phyloP scores from a whole-genome alignment of 1,284 basidiomycete genomes.

The Pyrrhoderma lamaoense region DNA sequence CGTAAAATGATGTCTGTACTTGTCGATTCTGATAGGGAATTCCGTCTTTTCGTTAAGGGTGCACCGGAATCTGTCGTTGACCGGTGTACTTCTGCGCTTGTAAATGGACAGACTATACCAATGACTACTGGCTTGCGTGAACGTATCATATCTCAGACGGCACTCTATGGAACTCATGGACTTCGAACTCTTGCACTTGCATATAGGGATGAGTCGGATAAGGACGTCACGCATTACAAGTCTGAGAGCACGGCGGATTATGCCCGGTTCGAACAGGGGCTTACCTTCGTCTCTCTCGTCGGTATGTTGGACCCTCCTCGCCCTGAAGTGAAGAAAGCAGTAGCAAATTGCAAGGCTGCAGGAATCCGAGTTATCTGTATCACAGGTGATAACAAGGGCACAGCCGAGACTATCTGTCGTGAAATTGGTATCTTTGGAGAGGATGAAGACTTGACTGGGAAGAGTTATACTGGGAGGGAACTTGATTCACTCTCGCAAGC shows the following conservation, averaged over 20 bases:
- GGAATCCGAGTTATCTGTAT: slow-evolving; percentile 97
- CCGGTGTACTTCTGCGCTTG: slow-evolving; percentile 70
- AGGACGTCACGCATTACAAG: slow-evolving; percentile 74
- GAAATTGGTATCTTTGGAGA: slow-evolving; percentile 90
- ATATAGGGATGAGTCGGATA: slow-evolving; percentile 73
- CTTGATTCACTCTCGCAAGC: slow-evolving; percentile 76
- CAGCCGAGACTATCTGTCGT: slow-evolving; percentile 94
- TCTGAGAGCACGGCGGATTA: slow-evolving; percentile 78
- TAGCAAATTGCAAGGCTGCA: slow-evolving; percentile 86
- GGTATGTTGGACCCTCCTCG: slow-evolving; percentile 98
- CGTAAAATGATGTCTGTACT: slow-evolving; percentile 99
- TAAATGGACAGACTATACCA: slow-evolving; percentile 60
- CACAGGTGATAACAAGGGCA: slow-evolving; percentile 97
- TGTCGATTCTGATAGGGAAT: slow-evolving; percentile 49
- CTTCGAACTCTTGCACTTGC: slow-evolving; percentile 91
- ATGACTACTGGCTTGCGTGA: slow-evolving; percentile 55
- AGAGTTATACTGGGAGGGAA: slow-evolving; percentile 93
- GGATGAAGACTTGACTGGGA: slow-evolving; percentile 78
- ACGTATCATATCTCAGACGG: slow-evolving; percentile 59
- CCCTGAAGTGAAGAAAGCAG: slow-evolving; percentile 83
- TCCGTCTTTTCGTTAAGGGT: slow-evolving; percentile 85
- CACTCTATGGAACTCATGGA: slow-evolving; percentile 73
- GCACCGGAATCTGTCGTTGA: slow-evolving; percentile 94
- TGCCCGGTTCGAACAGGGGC: slow-evolving; percentile 79
- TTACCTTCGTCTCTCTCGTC: slow-evolving; percentile 92